A percentile compares a stretch with the other conserved stretches of the same genome.
Conservation (phyloP, 176 grass and related monocot species). For the Oropetium thomaeum region DNA sequence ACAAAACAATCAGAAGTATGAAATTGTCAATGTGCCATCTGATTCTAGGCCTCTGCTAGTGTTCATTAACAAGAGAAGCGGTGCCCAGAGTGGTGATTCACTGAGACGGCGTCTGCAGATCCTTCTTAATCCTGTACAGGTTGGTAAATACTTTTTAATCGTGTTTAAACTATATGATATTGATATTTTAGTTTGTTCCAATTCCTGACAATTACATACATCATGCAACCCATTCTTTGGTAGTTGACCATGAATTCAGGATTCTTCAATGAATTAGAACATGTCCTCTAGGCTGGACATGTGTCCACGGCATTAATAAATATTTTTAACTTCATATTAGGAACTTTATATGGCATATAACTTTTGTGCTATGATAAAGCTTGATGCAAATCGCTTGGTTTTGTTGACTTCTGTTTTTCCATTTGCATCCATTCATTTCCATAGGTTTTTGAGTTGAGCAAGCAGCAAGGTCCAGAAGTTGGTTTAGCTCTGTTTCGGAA, state of each 20-base stretch:
- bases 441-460: constrained; percentile 88
- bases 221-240: neutral
- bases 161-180: constrained; percentile 16
- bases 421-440: neutral
- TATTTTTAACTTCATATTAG: neutral
- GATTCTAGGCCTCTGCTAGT: constrained; percentile 80
- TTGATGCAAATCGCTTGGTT: constrained; percentile 10
- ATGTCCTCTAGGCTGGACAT: neutral
- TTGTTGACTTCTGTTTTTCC: neutral
- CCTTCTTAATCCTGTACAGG: constrained; percentile 91
- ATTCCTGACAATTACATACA: constrained; percentile 14
- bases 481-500: constrained; percentile 66
- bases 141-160: constrained; percentile 22
- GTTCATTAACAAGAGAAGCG: constrained; percentile 94
- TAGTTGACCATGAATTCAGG: neutral
- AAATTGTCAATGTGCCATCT: constrained; percentile 57
- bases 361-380: neutral
- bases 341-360: neutral
- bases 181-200: constrained; percentile 18
- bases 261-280: neutral
- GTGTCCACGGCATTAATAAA: neutral
- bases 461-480: constrained; percentile 70
- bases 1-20: constrained; percentile 61
- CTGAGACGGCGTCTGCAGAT: constrained; percentile 70
- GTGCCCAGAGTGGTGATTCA: constrained; percentile 67